Conservation (phyloP, 768 basidiomycete genomes). For the Termitomyces sp. region DNA sequence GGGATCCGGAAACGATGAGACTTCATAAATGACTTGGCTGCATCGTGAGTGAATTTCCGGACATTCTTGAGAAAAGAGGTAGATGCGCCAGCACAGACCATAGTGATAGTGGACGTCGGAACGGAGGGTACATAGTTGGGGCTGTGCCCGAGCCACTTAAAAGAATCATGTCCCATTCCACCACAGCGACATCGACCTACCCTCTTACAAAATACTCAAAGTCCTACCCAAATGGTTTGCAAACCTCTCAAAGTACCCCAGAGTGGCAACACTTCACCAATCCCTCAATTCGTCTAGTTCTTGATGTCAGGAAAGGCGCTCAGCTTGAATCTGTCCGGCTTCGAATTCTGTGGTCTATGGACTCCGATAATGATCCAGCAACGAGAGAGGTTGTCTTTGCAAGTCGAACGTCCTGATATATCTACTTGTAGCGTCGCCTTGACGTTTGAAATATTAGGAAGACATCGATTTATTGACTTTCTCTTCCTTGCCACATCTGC, state of each 20-base stretch:
- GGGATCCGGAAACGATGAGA: conserved; percentile 59
- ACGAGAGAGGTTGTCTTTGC: conserved; percentile 64
- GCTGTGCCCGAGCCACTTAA: conserved; percentile 10
- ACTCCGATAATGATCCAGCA: conserved; percentile 27
- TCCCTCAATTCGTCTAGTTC: conserved; percentile 53
- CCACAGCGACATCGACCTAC: conserved; percentile 54
- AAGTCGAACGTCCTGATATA: conserved; percentile 24
- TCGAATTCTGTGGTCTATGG: conserved; percentile 59
- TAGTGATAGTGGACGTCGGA: background rate
- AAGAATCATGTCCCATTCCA: conserved; percentile 41
- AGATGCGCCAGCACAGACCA: conserved; percentile 8
- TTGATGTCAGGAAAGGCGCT: conserved; percentile 53
- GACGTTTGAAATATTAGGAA: conserved; percentile 43
- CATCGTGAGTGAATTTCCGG: conserved; percentile 34
- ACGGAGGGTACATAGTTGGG: background rate
- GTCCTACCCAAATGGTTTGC: conserved; percentile 40
- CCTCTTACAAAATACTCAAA: conserved; percentile 61
- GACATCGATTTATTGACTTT: conserved; percentile 71
- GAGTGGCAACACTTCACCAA: conserved; percentile 83
- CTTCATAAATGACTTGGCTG: conserved; percentile 63
- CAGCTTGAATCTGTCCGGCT: conserved; percentile 60
- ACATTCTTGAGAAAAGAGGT: conserved; percentile 13
- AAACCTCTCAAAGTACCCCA: conserved; percentile 21
- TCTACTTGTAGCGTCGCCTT: conserved; percentile 2
- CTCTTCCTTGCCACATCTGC: conserved; percentile 36